phyloP scores from a whole-genome alignment of 2,329 filamentous ascomycete genomes.

The Didymella exigua region DNA sequence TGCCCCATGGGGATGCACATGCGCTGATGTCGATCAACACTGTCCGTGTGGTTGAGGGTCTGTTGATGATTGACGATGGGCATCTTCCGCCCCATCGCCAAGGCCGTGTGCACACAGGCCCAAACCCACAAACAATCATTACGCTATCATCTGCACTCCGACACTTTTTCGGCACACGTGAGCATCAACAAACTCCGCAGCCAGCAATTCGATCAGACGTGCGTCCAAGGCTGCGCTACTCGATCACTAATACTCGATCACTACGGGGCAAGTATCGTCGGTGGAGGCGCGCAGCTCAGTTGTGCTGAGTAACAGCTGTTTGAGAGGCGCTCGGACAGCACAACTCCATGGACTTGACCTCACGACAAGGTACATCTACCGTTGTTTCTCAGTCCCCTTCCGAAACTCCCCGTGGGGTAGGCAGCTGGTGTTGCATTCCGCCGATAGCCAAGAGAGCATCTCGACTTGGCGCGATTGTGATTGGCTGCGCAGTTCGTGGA shows the following conservation, averaged over 20 bases:
- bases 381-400: slow-evolving; percentile 6
- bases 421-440: slow-evolving; percentile 11
- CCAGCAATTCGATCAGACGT: not conserved
- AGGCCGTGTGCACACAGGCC: not conserved
- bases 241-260: slow-evolving; percentile 2
- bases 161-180: slow-evolving; percentile 11
- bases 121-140: not conserved
- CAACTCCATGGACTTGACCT: slow-evolving; percentile 9
- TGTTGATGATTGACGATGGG: not conserved
- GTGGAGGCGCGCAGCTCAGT: slow-evolving; percentile 1
- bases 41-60: slow-evolving; percentile 1
- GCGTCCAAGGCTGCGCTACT: slow-evolving; percentile 1
- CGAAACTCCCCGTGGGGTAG: slow-evolving; percentile 22
- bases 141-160: not conserved
- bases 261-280: not conserved
- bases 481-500: slow-evolving; percentile 16
- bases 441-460: slow-evolving; percentile 23
- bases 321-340: slow-evolving; percentile 9
- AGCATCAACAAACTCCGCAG: not conserved
- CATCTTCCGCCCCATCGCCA: not conserved
- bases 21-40: not conserved
- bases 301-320: not conserved
- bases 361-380: slow-evolving; percentile 1
- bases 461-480: slow-evolving; percentile 24
- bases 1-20: slow-evolving; percentile 24